Evolutionary conservation across 768 basidiomycete species (phyloP), one percentile per base, ranked within the genome.

Genomic region (Collybia mongolica): DNA sequence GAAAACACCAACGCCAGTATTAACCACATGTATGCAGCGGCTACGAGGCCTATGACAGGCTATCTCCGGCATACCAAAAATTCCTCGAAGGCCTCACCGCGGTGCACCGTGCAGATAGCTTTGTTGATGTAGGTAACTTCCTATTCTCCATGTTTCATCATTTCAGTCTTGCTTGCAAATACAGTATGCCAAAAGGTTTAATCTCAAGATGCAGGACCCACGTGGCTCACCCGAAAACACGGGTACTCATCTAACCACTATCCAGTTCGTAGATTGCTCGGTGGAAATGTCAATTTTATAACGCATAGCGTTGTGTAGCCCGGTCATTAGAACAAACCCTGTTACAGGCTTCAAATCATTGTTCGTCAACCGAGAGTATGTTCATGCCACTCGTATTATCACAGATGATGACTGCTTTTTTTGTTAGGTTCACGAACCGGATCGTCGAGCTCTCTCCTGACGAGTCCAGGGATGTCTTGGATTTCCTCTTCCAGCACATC

Each of bases 1-100:
- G n/a, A n/a, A n/a, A 7, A 22, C 11, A 35, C 22, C 2, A 4
- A 22, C n/a, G 3, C 17, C 32, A 6, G 19, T 14, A 18, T 7
- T 15, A 8, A 12, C 29, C 29, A 22, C 22, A 20, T 36, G 42
- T 22, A 19, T 36, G 0, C 19, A 75, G 75, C 50, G 79, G 72
- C 2, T 86, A 84, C 55, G 82, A 83, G 59, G 83, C 81, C 7
- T 87, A 85, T 64, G 81, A 83, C 62, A 69, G 79, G 14, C 74
- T 87, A 19, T 83, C 82, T 1, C 80, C 81, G 7, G 69, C 75
- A 3, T 74, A 73, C 52, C 66, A 73, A 43, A 70, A 67, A 29
- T 83, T 83, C 63, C 67, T 86, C 38, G 81, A 84, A 58, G 78
- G 79, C 6, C 65, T 86, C 12, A 81, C 77, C 1, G 84, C 84